Conservation (phyloP, 305 asterid genomes). For the Andrographis paniculata region DNA sequence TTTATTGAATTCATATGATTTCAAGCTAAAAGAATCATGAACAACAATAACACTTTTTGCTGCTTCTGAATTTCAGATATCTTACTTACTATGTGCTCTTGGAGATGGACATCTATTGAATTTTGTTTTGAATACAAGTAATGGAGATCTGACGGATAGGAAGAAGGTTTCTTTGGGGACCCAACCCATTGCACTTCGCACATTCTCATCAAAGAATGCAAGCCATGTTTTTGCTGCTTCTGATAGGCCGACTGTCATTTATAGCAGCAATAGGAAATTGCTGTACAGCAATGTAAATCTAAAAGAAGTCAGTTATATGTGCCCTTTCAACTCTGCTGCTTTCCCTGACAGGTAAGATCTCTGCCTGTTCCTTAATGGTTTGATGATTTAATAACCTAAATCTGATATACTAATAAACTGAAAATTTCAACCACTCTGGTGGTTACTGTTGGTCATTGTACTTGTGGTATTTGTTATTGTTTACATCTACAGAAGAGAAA, state of each 20-base stretch:
- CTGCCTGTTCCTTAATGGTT: constrained; percentile 11
- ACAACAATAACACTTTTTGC: neutral
- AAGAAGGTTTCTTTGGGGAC: constrained; percentile 97
- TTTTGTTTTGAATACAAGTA: constrained; percentile 67
- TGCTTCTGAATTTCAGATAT: constrained; percentile 46
- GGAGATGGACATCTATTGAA: constrained; percentile 98
- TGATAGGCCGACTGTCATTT: constrained; percentile 92
- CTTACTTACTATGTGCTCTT: constrained; percentile 93
- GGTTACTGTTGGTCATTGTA: no score
- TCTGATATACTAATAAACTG: no score
- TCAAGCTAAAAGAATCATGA: no score
- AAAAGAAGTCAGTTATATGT: constrained; percentile 93
- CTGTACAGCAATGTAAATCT: constrained; percentile 94
- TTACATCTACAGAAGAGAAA: constrained; percentile 1
- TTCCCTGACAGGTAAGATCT: constrained; percentile 87
- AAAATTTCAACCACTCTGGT: no score
- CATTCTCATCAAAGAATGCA: constrained; percentile 89
- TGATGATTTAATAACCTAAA: constrained; percentile 1
- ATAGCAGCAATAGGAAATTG: constrained; percentile 94
- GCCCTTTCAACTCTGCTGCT: constrained; percentile 98
- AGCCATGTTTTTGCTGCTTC: constrained; percentile 99
- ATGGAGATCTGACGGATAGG: constrained; percentile 84
- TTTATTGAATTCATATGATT: neutral
- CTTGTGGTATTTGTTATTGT: no score
- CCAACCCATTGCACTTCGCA: constrained; percentile 92